phyloP scores from a whole-genome alignment of 2,329 filamentous ascomycete species.

The Phoma sp. region DNA sequence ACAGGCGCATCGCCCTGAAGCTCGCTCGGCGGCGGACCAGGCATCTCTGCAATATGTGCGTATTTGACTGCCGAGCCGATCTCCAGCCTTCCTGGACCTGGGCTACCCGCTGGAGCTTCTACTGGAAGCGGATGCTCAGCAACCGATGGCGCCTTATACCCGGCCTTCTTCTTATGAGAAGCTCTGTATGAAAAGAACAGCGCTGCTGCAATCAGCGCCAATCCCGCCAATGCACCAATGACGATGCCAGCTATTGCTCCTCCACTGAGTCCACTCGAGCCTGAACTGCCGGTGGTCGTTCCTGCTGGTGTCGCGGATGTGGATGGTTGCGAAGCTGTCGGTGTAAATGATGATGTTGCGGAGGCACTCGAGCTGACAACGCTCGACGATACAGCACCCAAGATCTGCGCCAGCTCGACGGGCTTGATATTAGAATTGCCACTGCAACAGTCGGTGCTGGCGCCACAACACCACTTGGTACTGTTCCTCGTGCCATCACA shows the following conservation, averaged over 20 bases:
- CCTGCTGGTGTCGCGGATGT: neutral
- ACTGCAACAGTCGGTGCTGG: slow-evolving; percentile 1
- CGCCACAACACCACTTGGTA: slow-evolving; percentile 9
- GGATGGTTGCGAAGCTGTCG: neutral
- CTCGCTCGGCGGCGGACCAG: slow-evolving; percentile 3
- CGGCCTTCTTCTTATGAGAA: slow-evolving; percentile 3
- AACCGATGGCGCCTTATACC: neutral
- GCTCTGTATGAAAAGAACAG: slow-evolving; percentile 1
- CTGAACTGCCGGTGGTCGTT: neutral
- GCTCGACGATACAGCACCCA: slow-evolving; percentile 9
- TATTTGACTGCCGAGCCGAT: slow-evolving; percentile 2
- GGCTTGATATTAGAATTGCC: neutral
- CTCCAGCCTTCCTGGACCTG: neutral
- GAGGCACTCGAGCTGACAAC: neutral
- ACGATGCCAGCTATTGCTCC: slow-evolving; percentile 9
- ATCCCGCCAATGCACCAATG: slow-evolving; percentile 3
- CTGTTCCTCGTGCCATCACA: slow-evolving; percentile 13
- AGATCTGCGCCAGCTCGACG: slow-evolving; percentile 1
- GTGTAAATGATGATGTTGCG: neutral
- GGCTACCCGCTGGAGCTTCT: neutral
- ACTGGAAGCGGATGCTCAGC: neutral
- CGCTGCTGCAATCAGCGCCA: slow-evolving; percentile 4
- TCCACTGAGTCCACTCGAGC: neutral
- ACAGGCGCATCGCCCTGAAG: slow-evolving; percentile 6
- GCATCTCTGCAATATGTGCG: slow-evolving; percentile 6